Conservation (phyloP, 305 asterid species). For the Fraxinus paxiana region DNA sequence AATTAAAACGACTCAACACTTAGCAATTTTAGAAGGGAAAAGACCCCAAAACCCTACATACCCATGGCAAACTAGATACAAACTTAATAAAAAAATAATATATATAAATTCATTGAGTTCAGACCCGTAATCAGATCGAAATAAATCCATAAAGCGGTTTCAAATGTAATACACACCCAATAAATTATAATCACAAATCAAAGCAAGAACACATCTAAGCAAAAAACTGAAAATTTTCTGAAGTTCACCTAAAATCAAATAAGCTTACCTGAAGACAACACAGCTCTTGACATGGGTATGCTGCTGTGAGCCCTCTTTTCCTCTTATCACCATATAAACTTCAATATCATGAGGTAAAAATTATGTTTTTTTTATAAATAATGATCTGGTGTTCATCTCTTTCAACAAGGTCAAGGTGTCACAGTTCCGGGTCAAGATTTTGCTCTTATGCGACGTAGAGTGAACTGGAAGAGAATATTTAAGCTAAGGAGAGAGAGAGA, state of each 20-base stretch:
- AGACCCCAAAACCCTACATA: neutral
- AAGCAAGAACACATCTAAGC: conserved; percentile 4
- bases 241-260: conserved; percentile 15
- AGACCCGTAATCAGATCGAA: conserved; percentile 22
- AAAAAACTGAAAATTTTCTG: neutral
- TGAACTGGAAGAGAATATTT: neutral
- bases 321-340: conserved; percentile 27
- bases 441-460: neutral
- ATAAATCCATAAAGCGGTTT: neutral
- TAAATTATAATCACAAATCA: neutral
- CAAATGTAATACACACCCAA: neutral
- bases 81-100: too few species aligned
- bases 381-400: conserved; percentile 2
- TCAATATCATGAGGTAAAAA: neutral
- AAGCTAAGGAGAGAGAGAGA: neutral
- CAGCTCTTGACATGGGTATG: conserved; percentile 44
- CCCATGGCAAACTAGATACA: neutral
- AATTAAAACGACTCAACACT: neutral
- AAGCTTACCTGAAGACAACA: conserved; percentile 40
- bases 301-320: conserved; percentile 17
- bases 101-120: conserved; percentile 7
- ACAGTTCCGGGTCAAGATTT: conserved; percentile 21
- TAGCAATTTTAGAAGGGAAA: neutral
- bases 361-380: neutral
- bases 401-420: conserved; percentile 17